Evolutionary conservation across 2,329 filamentous ascomycete species (phyloP), one percentile per base, ranked within the genome.

Genomic region (Dendryphion nanum): DNA sequence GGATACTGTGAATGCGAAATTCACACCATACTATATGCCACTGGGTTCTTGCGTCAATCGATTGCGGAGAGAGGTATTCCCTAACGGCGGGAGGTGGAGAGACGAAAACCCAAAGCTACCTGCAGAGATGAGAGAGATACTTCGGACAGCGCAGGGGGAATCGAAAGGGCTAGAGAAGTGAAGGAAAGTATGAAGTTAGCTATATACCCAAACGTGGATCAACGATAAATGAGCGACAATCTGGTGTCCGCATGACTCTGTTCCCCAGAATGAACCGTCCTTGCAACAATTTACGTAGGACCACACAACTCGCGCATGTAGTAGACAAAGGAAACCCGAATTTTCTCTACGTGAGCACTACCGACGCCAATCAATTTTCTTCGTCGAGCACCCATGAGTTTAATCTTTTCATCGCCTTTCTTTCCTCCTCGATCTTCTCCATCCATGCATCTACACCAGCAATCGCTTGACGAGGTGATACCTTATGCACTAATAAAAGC

Each of bases 1-100:
- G 8, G 33, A 38, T 38, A 34, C 44, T 34, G 21, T 47, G 26
- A 33, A 44, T 13, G 24, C 41, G 33, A 30, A 44, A 4, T 31
- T 45, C 26, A 41, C 40, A 13, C 16, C 23, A 18, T 37, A 37
- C 34, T 30, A 14, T 17, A 6, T 5, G 34, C 34, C 34, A 13
- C 21, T 30, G 16, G 16, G 19, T 19, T 6, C 6, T 6, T 30
- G n/a, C 24, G 19, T 38, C 6, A 31, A 32, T 19, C 13, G 8
- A 7, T 30, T 30, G 29, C 29, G 21, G 21, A 24, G 21, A 7
- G n/a, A 24, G 21, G 21, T 24, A 24, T 24, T 24, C n/a, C 21
- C 21, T 7, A n/a, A 7, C 7, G 21, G 21, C 7, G 21, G 21
- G n/a, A 24, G 21, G 21, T 24, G 21, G 21, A 24, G 21, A 24